Evolutionary conservation across 495 filamentous ascomycete species (phyloP).

Genomic region (Penicillium samsonianum): DNA sequence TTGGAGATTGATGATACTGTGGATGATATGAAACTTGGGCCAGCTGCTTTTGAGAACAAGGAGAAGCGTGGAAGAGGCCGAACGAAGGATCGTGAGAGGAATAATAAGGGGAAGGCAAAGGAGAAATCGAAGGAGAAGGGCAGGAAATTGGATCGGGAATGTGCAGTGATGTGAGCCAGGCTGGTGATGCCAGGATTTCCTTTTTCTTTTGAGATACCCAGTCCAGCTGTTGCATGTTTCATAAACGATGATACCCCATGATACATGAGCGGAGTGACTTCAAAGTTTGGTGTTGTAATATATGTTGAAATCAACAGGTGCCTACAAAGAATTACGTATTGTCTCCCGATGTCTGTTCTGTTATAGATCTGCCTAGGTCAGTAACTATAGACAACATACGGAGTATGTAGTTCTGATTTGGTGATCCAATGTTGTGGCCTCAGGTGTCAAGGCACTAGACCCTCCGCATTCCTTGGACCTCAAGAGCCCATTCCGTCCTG

Average conservation of each 20-base stretch:
- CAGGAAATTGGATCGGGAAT: slow-evolving; percentile 69
- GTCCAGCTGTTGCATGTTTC: slow-evolving; percentile 19
- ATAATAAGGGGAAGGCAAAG: slow-evolving; percentile 33
- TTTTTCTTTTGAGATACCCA: slow-evolving; percentile 11
- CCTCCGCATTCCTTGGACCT: slow-evolving; percentile 21
- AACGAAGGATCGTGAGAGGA: slow-evolving; percentile 26
- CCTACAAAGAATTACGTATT: neutral
- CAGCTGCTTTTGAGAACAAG: slow-evolving; percentile 28
- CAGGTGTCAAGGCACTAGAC: slow-evolving; percentile 18
- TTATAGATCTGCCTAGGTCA: neutral
- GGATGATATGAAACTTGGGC: slow-evolving; percentile 31
- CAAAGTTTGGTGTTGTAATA: neutral
- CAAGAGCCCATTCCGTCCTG: slow-evolving; percentile 19
- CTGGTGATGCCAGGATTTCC: slow-evolving; percentile 5
- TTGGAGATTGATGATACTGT: slow-evolving; percentile 31
- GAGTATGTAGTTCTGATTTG: slow-evolving; percentile 3
- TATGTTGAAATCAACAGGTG: neutral
- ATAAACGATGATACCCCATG: slow-evolving; percentile 29
- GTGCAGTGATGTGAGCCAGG: slow-evolving; percentile 57
- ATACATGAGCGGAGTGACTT: slow-evolving; percentile 18
- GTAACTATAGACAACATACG: too few species aligned
- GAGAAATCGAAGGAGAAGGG: slow-evolving; percentile 50
- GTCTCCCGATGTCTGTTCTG: too few species aligned
- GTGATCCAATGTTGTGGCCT: slow-evolving; percentile 6
- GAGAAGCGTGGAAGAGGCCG: slow-evolving; percentile 36